Evolutionary conservation across 306 rosid species (phyloP).

Genomic region (Lotus japonicus): DNA sequence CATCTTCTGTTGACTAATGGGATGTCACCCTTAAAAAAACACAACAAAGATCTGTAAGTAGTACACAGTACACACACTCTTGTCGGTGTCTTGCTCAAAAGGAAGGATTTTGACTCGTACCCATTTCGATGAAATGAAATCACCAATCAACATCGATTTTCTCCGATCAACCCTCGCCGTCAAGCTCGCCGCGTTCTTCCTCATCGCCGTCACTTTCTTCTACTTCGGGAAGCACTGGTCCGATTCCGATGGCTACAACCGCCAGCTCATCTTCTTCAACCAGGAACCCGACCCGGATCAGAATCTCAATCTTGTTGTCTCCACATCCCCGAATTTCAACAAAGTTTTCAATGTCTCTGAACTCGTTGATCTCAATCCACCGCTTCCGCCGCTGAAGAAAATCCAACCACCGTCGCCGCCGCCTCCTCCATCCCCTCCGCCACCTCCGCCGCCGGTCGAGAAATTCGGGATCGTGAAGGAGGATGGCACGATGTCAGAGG

Average conservation of each 20-base stretch:
- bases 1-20: too few relatives aligned
- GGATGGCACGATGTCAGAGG: conserved; percentile 82
- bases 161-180: conserved; percentile 25
- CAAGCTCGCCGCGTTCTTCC: conserved; percentile 39
- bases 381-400: conserved; percentile 19
- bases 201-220: conserved; percentile 52
- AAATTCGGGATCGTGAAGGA: conserved; percentile 70
- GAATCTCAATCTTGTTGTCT: conserved; percentile 28
- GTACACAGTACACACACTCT: too few relatives aligned
- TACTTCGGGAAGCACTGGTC: conserved; percentile 79
- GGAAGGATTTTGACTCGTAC: not conserved
- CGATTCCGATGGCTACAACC: conserved; percentile 60
- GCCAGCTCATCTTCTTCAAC: conserved; percentile 71
- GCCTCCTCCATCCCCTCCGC: conserved; percentile 23
- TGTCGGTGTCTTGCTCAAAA: not conserved
- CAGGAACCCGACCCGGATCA: conserved; percentile 25
- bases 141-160: conserved; percentile 32
- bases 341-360: conserved; percentile 39
- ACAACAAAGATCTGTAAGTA: too few relatives aligned
- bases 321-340: conserved; percentile 57
- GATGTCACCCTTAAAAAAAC: too few relatives aligned
- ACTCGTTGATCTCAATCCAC: conserved; percentile 27
- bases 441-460: conserved; percentile 22
- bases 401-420: conserved; percentile 11
- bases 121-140: conserved; percentile 41